phyloP scores from a whole-genome alignment of 2,329 filamentous ascomycete species.

The Phaeosphaeriaceae sp. region DNA sequence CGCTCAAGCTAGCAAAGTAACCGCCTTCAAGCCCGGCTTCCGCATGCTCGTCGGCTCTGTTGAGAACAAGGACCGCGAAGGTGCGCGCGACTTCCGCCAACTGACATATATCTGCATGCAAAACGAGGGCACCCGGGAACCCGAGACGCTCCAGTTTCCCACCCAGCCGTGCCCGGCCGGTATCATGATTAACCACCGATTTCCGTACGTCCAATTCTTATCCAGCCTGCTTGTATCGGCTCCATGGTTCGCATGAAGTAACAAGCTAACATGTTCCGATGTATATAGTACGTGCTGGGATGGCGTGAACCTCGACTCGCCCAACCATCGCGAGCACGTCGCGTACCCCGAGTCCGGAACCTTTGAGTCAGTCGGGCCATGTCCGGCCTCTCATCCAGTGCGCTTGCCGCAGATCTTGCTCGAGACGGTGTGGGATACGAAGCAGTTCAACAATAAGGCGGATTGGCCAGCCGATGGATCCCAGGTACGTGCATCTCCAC shows the following conservation, averaged over 20 bases:
- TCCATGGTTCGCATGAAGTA: too few relatives aligned
- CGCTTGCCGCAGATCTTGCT: slow-evolving; percentile 40
- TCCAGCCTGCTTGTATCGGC: too few relatives aligned
- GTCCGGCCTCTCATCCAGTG: slow-evolving; percentile 36
- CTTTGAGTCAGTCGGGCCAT: slow-evolving; percentile 39
- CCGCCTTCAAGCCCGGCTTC: slow-evolving; percentile 53
- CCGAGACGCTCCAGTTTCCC: slow-evolving; percentile 32
- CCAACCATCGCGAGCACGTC: slow-evolving; percentile 35
- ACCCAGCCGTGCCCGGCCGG: slow-evolving; percentile 30
- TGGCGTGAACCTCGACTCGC: slow-evolving; percentile 34
- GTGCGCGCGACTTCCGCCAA: slow-evolving; percentile 32
- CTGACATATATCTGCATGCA: slow-evolving; percentile 39
- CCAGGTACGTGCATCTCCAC: slow-evolving; percentile 14
- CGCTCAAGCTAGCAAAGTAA: slow-evolving; percentile 45
- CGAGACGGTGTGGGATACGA: slow-evolving; percentile 44
- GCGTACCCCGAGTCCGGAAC: slow-evolving; percentile 36
- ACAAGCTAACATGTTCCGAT: too few relatives aligned
- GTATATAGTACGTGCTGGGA: slow-evolving; percentile 37
- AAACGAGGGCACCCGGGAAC: slow-evolving; percentile 33
- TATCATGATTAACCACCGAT: slow-evolving; percentile 38
- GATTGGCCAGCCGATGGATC: slow-evolving; percentile 41
- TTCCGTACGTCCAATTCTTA: slow-evolving; percentile 12
- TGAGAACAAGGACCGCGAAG: slow-evolving; percentile 24
- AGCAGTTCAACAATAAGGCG: slow-evolving; percentile 39
- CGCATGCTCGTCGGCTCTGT: slow-evolving; percentile 56